Conservation (phyloP, 2,329 filamentous ascomycete species). For the Lachnellula cervina region DNA sequence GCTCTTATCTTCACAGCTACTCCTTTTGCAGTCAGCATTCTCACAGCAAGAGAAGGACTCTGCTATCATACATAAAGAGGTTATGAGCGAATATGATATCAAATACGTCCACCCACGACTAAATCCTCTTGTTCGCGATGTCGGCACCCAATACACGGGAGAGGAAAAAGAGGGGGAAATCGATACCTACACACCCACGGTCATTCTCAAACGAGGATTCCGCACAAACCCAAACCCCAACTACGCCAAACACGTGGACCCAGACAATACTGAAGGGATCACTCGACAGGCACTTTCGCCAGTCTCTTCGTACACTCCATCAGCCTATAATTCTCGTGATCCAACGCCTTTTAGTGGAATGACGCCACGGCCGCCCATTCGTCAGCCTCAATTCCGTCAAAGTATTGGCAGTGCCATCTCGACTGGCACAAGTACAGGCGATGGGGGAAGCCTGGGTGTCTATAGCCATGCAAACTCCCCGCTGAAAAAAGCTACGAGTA, state of each 20-base stretch:
- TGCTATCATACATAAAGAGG: conserved; percentile 80
- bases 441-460: conserved; percentile 76
- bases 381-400: conserved; percentile 49
- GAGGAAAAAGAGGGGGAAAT: conserved; percentile 39
- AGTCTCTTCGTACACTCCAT: conserved; percentile 32
- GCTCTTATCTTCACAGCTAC: conserved; percentile 72
- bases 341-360: conserved; percentile 33
- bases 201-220: conserved; percentile 69
- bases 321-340: conserved; percentile 30
- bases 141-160: conserved; percentile 69
- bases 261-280: conserved; percentile 45
- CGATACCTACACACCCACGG: conserved; percentile 56
- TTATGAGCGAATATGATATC: conserved; percentile 90
- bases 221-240: conserved; percentile 78
- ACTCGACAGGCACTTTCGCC: conserved; percentile 34
- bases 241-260: conserved; percentile 68
- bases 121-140: conserved; percentile 73
- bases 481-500: conserved; percentile 67
- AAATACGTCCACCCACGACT: conserved; percentile 91
- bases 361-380: conserved; percentile 40
- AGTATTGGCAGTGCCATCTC: conserved; percentile 31
- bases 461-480: conserved; percentile 78
- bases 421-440: conserved; percentile 36
- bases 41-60: conserved; percentile 81
- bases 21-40: conserved; percentile 68